phyloP scores from a whole-genome alignment of 1,139 yeast species.

The Debaryomyces psychrophilus region DNA sequence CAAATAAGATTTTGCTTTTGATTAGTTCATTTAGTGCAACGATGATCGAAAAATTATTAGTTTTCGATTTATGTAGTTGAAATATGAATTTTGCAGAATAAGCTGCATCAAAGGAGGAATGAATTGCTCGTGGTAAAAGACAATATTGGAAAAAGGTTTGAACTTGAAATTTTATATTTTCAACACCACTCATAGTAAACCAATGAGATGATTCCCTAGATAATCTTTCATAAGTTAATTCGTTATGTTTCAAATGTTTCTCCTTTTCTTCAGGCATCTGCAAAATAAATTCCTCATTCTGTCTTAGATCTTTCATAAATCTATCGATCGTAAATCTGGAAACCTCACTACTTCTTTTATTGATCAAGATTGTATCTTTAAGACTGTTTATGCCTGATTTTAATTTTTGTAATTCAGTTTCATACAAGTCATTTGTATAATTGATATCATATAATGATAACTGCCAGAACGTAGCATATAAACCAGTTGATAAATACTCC shows the following conservation, averaged over 20 bases:
- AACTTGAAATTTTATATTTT: slow-evolving; percentile 26
- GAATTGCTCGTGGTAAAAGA: slow-evolving; percentile 73
- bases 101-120: slow-evolving; percentile 85
- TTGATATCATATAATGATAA: slow-evolving; percentile 74
- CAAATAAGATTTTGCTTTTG: slow-evolving; percentile 51
- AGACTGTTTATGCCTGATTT: slow-evolving; percentile 36
- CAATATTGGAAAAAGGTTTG: slow-evolving; percentile 61
- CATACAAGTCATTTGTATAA: slow-evolving; percentile 56
- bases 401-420: slow-evolving; percentile 45
- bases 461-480: slow-evolving; percentile 74
- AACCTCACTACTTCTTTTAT: slow-evolving; percentile 34
- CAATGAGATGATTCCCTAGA: slow-evolving; percentile 23
- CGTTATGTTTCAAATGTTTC: slow-evolving; percentile 35
- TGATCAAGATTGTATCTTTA: slow-evolving; percentile 33
- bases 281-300: slow-evolving; percentile 28
- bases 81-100: slow-evolving; percentile 66
- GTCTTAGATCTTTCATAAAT: slow-evolving; percentile 31
- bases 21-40: slow-evolving; percentile 54
- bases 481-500: slow-evolving; percentile 39
- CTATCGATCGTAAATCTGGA: slow-evolving; percentile 29
- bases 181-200: slow-evolving; percentile 27
- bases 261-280: slow-evolving; percentile 30
- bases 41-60: slow-evolving; percentile 48
- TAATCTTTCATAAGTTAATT: slow-evolving; percentile 18
- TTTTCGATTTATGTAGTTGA: slow-evolving; percentile 46